Evolutionary conservation across 2,329 filamentous ascomycete species (phyloP).

Genomic region (Onygenales sp.): DNA sequence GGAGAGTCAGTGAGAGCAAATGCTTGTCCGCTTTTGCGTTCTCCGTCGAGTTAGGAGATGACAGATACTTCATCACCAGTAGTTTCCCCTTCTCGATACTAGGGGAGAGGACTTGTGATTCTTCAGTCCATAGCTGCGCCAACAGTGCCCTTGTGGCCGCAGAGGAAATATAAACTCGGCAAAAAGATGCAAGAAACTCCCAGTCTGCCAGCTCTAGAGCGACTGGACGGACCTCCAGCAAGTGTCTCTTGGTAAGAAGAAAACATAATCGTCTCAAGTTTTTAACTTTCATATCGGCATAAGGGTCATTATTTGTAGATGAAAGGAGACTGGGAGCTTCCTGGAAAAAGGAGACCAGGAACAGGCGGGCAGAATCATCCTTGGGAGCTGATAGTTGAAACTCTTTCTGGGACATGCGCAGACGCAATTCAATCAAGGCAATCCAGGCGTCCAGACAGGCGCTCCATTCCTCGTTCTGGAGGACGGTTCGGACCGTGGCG

Average conservation of each 20-base stretch:
- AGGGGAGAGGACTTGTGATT: constrained; percentile 23
- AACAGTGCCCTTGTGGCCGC: constrained; percentile 43
- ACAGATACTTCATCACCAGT: constrained; percentile 22
- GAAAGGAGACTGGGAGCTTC: constrained; percentile 33
- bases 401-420: constrained; percentile 48
- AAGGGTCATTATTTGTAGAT: constrained; percentile 21
- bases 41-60: constrained; percentile 12
- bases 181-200: constrained; percentile 59
- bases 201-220: constrained; percentile 49
- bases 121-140: constrained; percentile 39
- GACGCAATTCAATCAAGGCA: constrained; percentile 54
- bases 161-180: constrained; percentile 57
- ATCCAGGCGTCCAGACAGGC: constrained; percentile 69
- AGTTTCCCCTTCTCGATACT: constrained; percentile 29
- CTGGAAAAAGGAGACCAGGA: constrained; percentile 58
- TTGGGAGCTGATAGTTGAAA: constrained; percentile 45
- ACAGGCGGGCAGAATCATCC: constrained; percentile 51
- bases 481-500: constrained; percentile 53
- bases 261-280: constrained; percentile 56
- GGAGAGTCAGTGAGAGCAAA: constrained; percentile 29
- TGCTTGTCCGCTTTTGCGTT: constrained; percentile 12
- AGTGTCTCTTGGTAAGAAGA: constrained; percentile 50
- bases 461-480: constrained; percentile 65
- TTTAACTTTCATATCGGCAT: constrained; percentile 28
- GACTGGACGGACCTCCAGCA: constrained; percentile 38